phyloP scores from a whole-genome alignment of 2,329 filamentous ascomycete genomes.

The Arthrobotrys pseudoclavata region DNA sequence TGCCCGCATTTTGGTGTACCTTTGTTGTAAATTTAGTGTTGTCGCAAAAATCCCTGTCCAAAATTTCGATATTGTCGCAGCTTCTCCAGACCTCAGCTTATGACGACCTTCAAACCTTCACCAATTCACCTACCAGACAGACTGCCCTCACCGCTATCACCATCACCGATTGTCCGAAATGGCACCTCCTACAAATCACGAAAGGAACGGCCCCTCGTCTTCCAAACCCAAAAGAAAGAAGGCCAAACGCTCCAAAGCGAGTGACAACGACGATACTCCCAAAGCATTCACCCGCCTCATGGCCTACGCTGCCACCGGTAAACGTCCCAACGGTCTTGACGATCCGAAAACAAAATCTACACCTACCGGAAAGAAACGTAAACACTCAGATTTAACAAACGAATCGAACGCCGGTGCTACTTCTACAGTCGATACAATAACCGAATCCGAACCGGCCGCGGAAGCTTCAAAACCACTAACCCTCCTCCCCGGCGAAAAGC shows the following conservation, averaged over 20 bases:
- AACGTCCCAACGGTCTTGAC: constrained; percentile 76
- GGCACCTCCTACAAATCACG: constrained; percentile 50
- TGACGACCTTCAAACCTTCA: not conserved
- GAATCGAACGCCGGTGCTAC: not conserved
- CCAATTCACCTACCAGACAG: not conserved
- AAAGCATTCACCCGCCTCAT: constrained; percentile 89
- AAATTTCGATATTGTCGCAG: constrained; percentile 33
- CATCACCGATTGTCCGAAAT: constrained; percentile 2
- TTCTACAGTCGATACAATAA: not conserved
- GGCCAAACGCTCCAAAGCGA: constrained; percentile 58
- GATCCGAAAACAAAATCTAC: constrained; percentile 70
- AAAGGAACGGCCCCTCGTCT: constrained; percentile 24
- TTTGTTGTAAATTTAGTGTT: constrained; percentile 50
- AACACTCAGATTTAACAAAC: constrained; percentile 62
- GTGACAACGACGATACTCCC: constrained; percentile 80
- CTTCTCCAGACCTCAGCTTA: constrained; percentile 10
- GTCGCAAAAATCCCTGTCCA: constrained; percentile 41
- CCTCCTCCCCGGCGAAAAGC: constrained; percentile 82
- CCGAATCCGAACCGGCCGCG: constrained; percentile 37
- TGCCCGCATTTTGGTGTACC: not conserved
- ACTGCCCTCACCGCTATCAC: not conserved
- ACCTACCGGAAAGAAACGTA: constrained; percentile 69
- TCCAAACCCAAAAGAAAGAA: constrained; percentile 28
- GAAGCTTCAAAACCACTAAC: constrained; percentile 16
- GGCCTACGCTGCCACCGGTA: constrained; percentile 77